Evolutionary conservation across 768 basidiomycete species (phyloP).

Genomic region (Macrolepiota fuliginosa): DNA sequence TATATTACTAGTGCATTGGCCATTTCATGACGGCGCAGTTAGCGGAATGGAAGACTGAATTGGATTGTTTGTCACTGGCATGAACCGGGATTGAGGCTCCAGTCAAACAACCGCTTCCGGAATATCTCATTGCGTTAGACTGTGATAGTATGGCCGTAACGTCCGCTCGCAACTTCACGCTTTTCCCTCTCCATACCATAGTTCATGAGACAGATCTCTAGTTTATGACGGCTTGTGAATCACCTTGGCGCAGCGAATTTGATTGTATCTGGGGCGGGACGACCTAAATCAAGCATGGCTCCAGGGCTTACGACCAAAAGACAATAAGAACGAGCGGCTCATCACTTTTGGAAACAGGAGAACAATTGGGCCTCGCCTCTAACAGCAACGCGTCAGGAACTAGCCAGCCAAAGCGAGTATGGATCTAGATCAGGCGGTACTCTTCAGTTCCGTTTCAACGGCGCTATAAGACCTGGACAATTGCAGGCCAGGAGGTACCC

Average conservation of each 20-base stretch:
- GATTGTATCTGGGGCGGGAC: constrained; percentile 9
- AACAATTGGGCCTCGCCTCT: constrained; percentile 15
- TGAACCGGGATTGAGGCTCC: background rate
- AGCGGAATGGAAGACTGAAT: constrained; percentile 1
- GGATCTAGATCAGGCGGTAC: constrained; percentile 12
- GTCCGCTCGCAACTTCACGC: background rate
- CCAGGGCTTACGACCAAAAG: constrained; percentile 12
- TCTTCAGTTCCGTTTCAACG: background rate
- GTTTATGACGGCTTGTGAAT: constrained; percentile 4
- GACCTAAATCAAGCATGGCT: constrained; percentile 10
- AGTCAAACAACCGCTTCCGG: constrained; percentile 2
- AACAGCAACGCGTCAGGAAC: constrained; percentile 12
- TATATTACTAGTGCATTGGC: background rate
- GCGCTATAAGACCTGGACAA: constrained; percentile 13
- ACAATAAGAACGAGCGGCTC: constrained; percentile 16
- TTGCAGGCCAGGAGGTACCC: constrained; percentile 5
- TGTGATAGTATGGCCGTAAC: background rate
- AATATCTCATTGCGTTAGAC: background rate
- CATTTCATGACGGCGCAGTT: background rate
- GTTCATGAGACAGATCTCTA: background rate
- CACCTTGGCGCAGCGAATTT: background rate
- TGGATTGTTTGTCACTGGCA: constrained; percentile 1
- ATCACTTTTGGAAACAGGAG: constrained; percentile 13
- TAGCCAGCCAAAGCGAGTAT: background rate
- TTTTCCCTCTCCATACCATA: background rate